These are phyloP conservation scores for Pterulicium gracile DNA, from an alignment of 1,284 basidiomycete genomes.

Conservation along the genomic window DNA sequence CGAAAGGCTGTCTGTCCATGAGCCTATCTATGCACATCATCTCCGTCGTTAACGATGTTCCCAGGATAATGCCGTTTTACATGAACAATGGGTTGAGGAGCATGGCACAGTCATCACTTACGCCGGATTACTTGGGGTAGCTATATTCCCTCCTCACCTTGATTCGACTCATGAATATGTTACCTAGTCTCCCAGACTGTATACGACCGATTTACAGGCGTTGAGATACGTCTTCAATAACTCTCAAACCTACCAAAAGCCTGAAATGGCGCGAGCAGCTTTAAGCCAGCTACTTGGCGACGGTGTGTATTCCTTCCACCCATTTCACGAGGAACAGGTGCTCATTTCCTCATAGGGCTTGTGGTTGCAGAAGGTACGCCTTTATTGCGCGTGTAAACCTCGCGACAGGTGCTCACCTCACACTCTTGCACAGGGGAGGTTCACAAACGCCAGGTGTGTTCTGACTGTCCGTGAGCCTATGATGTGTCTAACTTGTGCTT, in stretches of 20 bases:
- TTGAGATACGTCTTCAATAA: background rate
- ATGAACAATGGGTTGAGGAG: background rate
- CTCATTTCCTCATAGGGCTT: background rate
- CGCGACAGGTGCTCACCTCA: background rate
- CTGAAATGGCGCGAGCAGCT: background rate
- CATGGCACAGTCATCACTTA: background rate
- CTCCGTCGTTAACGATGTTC: background rate
- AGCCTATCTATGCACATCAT: too few species aligned
- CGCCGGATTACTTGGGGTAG: background rate
- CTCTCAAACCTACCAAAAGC: background rate
- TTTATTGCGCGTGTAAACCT: background rate
- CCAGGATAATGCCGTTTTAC: background rate
- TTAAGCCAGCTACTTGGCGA: background rate
- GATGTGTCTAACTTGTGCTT: background rate
- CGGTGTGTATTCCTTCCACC: too few species aligned
- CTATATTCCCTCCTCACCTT: background rate
- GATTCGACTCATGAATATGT: background rate
- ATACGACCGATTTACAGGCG: background rate
- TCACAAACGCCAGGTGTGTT: background rate
- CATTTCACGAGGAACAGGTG: too few species aligned
- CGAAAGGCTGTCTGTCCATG: background rate
- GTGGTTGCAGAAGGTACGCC: background rate
- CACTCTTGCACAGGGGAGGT: background rate
- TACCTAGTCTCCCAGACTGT: background rate
- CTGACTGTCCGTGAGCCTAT: background rate